Evolutionary conservation across 768 basidiomycete species (phyloP).

Genomic region (Pseudohyphozyma bogoriensis): DNA sequence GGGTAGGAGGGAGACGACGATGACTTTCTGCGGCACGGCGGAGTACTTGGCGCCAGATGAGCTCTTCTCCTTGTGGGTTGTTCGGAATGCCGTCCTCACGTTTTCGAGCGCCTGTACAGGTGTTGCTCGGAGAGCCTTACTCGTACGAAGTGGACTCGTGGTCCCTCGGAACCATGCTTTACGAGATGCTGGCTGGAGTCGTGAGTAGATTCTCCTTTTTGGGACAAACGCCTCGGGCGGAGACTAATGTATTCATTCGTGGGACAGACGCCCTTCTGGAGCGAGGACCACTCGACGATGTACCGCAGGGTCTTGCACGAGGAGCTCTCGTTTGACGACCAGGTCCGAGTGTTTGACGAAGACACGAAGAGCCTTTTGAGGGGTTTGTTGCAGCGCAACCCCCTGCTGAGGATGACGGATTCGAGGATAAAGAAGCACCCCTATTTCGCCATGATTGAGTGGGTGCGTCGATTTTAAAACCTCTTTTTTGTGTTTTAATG

Average conservation of each 20-base stretch:
- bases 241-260: constrained; percentile 6
- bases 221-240: neutral
- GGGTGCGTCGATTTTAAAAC: constrained; percentile 37
- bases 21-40: constrained; percentile 85
- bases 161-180: constrained; percentile 95
- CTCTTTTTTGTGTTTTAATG: constrained; percentile 15
- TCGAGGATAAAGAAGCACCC: constrained; percentile 87
- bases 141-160: constrained; percentile 97
- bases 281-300: constrained; percentile 76
- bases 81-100: neutral
- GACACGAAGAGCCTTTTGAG: constrained; percentile 92
- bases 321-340: constrained; percentile 78
- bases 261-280: constrained; percentile 87
- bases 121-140: constrained; percentile 80
- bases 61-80: neutral
- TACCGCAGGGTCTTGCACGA: constrained; percentile 86
- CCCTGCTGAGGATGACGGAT: constrained; percentile 78
- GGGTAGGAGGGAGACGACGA: constrained; percentile 53
- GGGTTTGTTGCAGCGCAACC: constrained; percentile 86
- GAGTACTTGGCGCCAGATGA: constrained; percentile 77
- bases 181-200: constrained; percentile 92
- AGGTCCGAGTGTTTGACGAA: constrained; percentile 69
- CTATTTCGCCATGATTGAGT: constrained; percentile 86
- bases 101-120: constrained; percentile 45
- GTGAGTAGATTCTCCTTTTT: constrained; percentile 46